phyloP scores from a whole-genome alignment of 352 stramenopile genomes.

The Phytophthora fragariaefolia region DNA sequence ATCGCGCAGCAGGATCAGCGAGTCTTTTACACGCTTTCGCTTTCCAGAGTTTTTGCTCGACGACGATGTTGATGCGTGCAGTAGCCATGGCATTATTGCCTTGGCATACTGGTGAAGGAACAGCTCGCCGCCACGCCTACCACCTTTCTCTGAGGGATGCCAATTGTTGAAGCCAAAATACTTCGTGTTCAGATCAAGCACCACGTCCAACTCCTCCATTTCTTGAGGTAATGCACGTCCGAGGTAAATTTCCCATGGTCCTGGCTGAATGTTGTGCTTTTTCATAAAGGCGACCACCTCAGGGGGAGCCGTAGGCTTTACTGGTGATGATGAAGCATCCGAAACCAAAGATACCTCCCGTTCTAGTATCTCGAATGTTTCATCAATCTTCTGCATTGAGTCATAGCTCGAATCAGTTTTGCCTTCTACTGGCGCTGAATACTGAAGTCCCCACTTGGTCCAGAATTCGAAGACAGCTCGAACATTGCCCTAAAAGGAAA shows the following conservation, averaged over 20 bases:
- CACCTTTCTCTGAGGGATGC: conserved; percentile 74
- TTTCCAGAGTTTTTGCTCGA: conserved; percentile 56
- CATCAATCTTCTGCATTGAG: conserved; percentile 61
- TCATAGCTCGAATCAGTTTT: conserved; percentile 43
- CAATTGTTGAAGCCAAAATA: conserved; percentile 85
- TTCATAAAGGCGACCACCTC: conserved; percentile 87
- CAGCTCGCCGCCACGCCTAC: conserved; percentile 71
- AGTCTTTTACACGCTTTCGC: conserved; percentile 61
- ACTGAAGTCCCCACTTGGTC: conserved; percentile 84
- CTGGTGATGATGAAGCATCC: conserved; percentile 71
- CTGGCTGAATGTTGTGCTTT: conserved; percentile 70
- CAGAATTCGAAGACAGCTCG: conserved; percentile 83
- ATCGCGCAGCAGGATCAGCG: conserved; percentile 70
- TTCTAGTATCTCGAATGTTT: conserved; percentile 68
- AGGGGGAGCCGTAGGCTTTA: conserved; percentile 65
- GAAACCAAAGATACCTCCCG: conserved; percentile 60
- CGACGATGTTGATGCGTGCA: conserved; percentile 64
- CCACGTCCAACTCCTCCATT: conserved; percentile 72
- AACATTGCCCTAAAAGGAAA: conserved; percentile 58
- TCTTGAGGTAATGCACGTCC: conserved; percentile 67
- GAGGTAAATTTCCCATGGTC: conserved; percentile 85
- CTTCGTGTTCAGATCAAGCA: conserved; percentile 72
- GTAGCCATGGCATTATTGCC: conserved; percentile 73
- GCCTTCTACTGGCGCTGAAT: conserved; percentile 47
- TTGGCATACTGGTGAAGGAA: conserved; percentile 89